phyloP scores from a whole-genome alignment of 2,329 filamentous ascomycete genomes.

The Annulohypoxylon truncatum region DNA sequence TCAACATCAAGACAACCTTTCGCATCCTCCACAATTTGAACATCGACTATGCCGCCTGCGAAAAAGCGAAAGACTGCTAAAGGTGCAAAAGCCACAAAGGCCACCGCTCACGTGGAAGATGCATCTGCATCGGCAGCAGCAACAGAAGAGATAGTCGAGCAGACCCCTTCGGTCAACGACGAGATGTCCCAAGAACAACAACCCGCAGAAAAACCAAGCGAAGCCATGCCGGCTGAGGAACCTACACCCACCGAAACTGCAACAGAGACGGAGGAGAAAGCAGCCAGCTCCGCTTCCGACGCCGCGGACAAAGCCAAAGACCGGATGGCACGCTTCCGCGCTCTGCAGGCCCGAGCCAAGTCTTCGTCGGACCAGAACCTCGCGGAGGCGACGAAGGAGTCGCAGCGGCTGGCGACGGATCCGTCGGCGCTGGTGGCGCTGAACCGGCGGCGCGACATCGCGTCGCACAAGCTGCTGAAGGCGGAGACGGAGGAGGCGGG shows the following conservation, averaged over 20 bases:
- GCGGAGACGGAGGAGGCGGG: slow-evolving; percentile 86
- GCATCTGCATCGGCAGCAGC: slow-evolving; percentile 30
- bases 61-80: slow-evolving; percentile 58
- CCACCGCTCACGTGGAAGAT: slow-evolving; percentile 37
- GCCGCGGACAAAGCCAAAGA: slow-evolving; percentile 65
- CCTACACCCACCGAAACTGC: not conserved
- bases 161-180: slow-evolving; percentile 29
- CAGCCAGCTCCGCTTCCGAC: slow-evolving; percentile 30
- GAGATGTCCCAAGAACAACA: slow-evolving; percentile 22
- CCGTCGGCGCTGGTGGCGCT: slow-evolving; percentile 80
- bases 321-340: slow-evolving; percentile 84
- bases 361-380: slow-evolving; percentile 78
- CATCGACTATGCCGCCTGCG: slow-evolving; percentile 54
- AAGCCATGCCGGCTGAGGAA: slow-evolving; percentile 24
- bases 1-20: slow-evolving; percentile 1
- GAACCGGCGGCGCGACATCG: slow-evolving; percentile 87
- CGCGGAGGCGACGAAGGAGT: slow-evolving; percentile 85
- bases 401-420: slow-evolving; percentile 81
- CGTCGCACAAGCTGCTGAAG: slow-evolving; percentile 92
- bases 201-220: slow-evolving; percentile 10
- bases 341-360: slow-evolving; percentile 84
- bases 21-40: not conserved
- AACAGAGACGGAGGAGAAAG: not conserved
- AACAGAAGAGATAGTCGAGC: slow-evolving; percentile 40
- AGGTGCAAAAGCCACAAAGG: slow-evolving; percentile 39